Base-by-base conservation (phyloP, 2,329 filamentous ascomycete genomes). In the Exophiala aquamarina region DNA sequence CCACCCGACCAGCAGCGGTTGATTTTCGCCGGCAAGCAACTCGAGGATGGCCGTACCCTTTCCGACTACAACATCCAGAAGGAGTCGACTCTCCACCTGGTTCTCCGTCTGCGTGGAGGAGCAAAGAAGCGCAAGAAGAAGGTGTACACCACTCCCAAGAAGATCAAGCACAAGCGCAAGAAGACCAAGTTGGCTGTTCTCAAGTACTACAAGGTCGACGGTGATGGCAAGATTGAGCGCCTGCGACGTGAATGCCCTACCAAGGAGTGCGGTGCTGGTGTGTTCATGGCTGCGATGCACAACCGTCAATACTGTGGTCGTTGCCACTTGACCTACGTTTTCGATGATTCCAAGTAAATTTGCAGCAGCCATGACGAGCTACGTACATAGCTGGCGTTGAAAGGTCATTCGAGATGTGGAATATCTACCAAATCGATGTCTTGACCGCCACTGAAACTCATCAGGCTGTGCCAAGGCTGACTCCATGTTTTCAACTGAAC, bases 121-220 rank as follows among this genome's bases (percentile, higher is more conserved):
- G 91, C 77, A 72, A 98, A 98, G 90, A 96, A 97, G 89, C 86
- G 94, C 78, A 98, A 98, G 89, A 95, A 95, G 90, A 98, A 98
- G 91, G 93, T 98, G 66, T 98, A 98, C 88, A 97, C 89, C 74
- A 98, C 93, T 70, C 93, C 93, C 75, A 98, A 98, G 91, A 98
- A 98, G 90, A 98, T 98, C 87, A 98, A 98, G 93, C 93, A 98
- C 87, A 98, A 98, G 91, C 87, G 90, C 82, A 98, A 97, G 90
- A 98, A 98, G 92, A 95, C 88, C 85, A 98, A 98, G 87, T 81
- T 98, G 75, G 93, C 93, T 69, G 92, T 98, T 66, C 91, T 98
- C 76, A 98, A 98, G 87, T 98, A 98, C 89, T 98, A 98, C 89
- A 98, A 98, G 89, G 93, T 98, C 67, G 93, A 97, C 76, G 89